A percentile compares a stretch with the other conserved stretches of the same genome.
Conservation (phyloP, 805 yeast genomes). For the Yamadazyma takamatsuzukensis region DNA sequence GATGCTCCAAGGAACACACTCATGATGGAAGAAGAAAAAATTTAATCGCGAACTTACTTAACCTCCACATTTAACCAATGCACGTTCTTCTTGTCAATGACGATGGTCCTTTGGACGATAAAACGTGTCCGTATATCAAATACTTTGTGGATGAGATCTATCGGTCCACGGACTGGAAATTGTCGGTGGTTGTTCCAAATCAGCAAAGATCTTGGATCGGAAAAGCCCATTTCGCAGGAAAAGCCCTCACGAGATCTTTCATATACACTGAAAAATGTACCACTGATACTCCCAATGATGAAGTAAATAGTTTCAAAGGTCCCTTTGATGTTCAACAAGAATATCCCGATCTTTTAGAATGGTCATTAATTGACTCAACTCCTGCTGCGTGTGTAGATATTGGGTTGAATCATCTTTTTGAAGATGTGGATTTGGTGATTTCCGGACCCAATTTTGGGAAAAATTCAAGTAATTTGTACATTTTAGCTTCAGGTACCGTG, state of each 20-base stretch:
- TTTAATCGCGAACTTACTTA: conserved; percentile 2
- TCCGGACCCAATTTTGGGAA: conserved; percentile 97
- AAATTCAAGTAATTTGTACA: conserved; percentile 84
- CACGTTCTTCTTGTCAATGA: conserved; percentile 76
- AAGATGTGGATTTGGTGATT: conserved; percentile 65
- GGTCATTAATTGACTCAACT: conserved; percentile 87
- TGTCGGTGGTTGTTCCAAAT: conserved; percentile 80
- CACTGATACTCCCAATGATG: conserved; percentile 43
- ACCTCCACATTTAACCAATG: conserved; percentile 25
- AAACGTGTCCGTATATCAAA: conserved; percentile 80
- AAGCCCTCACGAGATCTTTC: conserved; percentile 55
- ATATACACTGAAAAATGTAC: conserved; percentile 51
- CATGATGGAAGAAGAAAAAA: conserved; percentile 34
- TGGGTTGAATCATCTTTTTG: conserved; percentile 70
- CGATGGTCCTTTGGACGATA: conserved; percentile 88
- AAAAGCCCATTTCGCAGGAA: conserved; percentile 90
- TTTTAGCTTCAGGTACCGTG: conserved; percentile 88
- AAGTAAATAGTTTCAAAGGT: conserved; percentile 53
- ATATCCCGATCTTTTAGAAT: conserved; percentile 54
- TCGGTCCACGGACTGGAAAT: conserved; percentile 72
- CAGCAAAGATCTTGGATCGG: conserved; percentile 95
- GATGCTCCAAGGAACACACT: conserved; percentile 57
- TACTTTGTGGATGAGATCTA: conserved; percentile 69
- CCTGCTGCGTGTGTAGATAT: conserved; percentile 96
- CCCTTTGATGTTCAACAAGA: conserved; percentile 58